phyloP scores from a whole-genome alignment of 2,329 filamentous ascomycete species.

The Orbilia brochopaga region DNA sequence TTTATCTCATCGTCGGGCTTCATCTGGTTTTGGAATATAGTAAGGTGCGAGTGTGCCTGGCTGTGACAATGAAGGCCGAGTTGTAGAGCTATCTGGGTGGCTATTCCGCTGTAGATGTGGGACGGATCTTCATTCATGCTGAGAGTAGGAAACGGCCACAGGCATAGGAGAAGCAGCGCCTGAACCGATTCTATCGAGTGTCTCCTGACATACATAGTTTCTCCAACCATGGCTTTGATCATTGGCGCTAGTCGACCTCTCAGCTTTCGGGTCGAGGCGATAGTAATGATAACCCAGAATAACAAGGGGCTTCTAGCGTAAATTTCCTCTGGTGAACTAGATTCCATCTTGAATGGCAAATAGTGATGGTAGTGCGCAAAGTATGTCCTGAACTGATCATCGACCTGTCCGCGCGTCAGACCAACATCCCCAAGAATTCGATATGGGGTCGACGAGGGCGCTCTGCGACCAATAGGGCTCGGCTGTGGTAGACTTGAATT shows the following conservation, averaged over 20 bases:
- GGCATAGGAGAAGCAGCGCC: slow-evolving; percentile 20
- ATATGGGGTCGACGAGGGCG: slow-evolving; percentile 16
- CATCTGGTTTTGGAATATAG: slow-evolving; percentile 8
- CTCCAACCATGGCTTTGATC: slow-evolving; percentile 18
- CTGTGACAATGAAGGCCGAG: slow-evolving; percentile 25
- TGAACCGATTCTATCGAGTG: slow-evolving; percentile 18
- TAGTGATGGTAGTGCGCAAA: slow-evolving; percentile 36
- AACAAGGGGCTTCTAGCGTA: slow-evolving; percentile 16
- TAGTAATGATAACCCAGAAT: slow-evolving; percentile 30
- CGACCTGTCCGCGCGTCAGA: slow-evolving; percentile 29
- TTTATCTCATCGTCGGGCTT: slow-evolving; percentile 21
- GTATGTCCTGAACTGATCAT: slow-evolving; percentile 29
- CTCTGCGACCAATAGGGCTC: slow-evolving; percentile 2
- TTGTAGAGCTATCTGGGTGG: slow-evolving; percentile 21
- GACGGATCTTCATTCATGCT: slow-evolving; percentile 29
- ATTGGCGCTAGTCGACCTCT: slow-evolving; percentile 20
- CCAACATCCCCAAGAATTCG: slow-evolving; percentile 32
- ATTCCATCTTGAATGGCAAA: slow-evolving; percentile 26
- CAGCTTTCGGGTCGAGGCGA: slow-evolving; percentile 24
- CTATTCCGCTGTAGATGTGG: slow-evolving; percentile 27
- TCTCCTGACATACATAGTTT: slow-evolving; percentile 7
- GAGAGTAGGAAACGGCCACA: slow-evolving; percentile 20
- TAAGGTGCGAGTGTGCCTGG: slow-evolving; percentile 18
- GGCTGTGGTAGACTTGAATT: slow-evolving; percentile 2
- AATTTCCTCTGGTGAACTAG: slow-evolving; percentile 24